Evolutionary conservation across 139 green algal species (phyloP), one percentile per base, ranked within the genome.

Genomic region (Chlamydomonas sphaeroides): DNA sequence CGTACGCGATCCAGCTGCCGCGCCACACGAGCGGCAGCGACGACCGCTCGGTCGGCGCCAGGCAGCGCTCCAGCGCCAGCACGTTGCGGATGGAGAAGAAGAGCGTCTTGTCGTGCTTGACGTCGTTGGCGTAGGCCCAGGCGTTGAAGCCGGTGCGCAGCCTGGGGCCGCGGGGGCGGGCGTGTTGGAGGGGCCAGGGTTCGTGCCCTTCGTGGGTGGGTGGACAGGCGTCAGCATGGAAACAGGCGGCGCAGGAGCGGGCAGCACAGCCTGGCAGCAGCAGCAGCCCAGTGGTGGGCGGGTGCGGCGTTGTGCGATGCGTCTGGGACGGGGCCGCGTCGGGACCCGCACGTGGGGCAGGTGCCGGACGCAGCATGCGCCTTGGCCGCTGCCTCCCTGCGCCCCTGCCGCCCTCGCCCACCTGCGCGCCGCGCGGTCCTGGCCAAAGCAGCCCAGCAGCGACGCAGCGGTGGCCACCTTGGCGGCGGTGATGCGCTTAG

Each of bases 21-120:
- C 77, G 63, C 77, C 77, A 84, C 65, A 75, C 33, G 30, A 84
- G 77, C 63, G 77, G 77, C 48, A 75, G 59, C 77, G 28, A 1
- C 26, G 36, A 33, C 23, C 33, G 35, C 63, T 84, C 65, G 23
- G 49, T 48, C 3, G 35, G 49, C 35, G 35, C 41, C 62, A 76
- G 48, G 11, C 48, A 36, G 23, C 35, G 48, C 77, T 84, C 77
- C 65, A 84, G 77, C 35, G 77, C 77, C 65, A 84, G 49, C 65
- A 84, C 77, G 77, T 84, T 75, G 63, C 77, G 65, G 0, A 74
- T 32, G 1, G 77, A 84, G 77, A 84, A 84, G 77, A 76, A 84
- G 28, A 84, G 77, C 65, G 65, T 67, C 48, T 68, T 76, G 65
- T 84, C 77, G 77, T 84, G 65, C 45, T 75, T 75, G 65, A 61